These are phyloP conservation scores for Chamaecrista fasciculata DNA, from an alignment of 306 rosid genomes.

Conservation along the genomic window DNA sequence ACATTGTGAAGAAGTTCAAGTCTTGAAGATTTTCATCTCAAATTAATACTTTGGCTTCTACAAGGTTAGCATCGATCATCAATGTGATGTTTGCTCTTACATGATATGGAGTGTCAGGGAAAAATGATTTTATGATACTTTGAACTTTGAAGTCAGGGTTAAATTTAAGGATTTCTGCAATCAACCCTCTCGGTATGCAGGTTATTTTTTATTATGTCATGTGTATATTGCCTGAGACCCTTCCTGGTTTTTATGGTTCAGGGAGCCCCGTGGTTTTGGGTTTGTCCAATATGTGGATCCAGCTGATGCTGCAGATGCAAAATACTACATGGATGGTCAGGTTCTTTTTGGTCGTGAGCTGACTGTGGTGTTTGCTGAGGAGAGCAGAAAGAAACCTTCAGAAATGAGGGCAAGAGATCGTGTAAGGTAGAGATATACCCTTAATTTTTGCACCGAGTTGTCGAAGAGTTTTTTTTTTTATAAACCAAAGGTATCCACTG, in stretches of 20 bases:
- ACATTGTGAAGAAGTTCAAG: constrained; percentile 62
- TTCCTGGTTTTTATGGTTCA: constrained; percentile 33
- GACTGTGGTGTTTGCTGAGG: constrained; percentile 75
- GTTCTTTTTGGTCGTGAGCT: constrained; percentile 65
- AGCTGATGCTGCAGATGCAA: constrained; percentile 78
- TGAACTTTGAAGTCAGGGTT: constrained; percentile 26
- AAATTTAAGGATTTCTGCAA: constrained; percentile 19
- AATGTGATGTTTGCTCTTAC: constrained; percentile 48
- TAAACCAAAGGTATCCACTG: no score
- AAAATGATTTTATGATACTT: constrained; percentile 13
- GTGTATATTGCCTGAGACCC: background rate
- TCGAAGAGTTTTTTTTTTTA: no score
- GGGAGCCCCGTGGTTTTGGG: constrained; percentile 75
- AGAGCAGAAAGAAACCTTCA: constrained; percentile 70
- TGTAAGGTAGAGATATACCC: constrained; percentile 33
- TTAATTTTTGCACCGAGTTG: background rate
- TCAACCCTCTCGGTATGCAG: constrained; percentile 15
- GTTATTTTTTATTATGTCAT: constrained; percentile 9
- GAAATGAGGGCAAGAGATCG: constrained; percentile 78
- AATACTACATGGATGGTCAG: constrained; percentile 71
- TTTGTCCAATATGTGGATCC: constrained; percentile 73
- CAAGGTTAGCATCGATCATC: constrained; percentile 74
- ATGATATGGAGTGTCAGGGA: constrained; percentile 35
- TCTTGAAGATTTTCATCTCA: constrained; percentile 70
- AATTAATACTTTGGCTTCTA: constrained; percentile 51